Base-by-base conservation (phyloP, 805 yeast genomes). In the Suhomyces vadensis region DNA sequence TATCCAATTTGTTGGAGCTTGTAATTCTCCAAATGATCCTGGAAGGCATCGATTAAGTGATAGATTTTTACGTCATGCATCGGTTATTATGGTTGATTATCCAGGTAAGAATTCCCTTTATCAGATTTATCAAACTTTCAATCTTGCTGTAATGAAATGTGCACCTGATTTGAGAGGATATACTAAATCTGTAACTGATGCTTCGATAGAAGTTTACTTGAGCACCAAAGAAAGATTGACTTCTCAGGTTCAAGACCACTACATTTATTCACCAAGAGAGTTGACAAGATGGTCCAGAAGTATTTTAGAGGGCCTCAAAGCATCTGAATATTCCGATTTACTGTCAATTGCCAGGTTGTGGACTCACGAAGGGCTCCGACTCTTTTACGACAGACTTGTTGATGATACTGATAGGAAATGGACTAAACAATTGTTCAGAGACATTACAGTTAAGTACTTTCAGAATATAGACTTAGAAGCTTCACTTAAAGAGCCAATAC, bases 1-100 rank as follows among this genome's bases (percentile, higher is more conserved):
- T 37, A 71, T 92, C 21, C 95, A 86, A 56, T 74, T 92, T 65
- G 94, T 90, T n/a, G 97, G 95, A 6, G 97, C 98, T 0, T 92
- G 98, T 61, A 92, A 92, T 56, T 94, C 97, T 1, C 83, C 96
- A 0, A 73, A 82, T 0, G 95, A 87, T 61, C 78, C 81, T 3
- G 96, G 97, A 0, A 73, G 98, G 48, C 67, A 75, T 8, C 59
- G 58, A 2, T 57, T 92, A 17, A 68, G 81, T 1, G 56, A 68
- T 7, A 65, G 97, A 35, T 83, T 91, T 52, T 61, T 86, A 37
- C 71, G 95, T 5, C 91, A 83, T 54, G 70, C 79, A 2, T 64
- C 84, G 0, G 69, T 88, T 5, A 51, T 92, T 0, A 77, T 81
- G 78, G 85, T 91, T 4, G 95, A 84, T 49, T 85, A 91, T 56